Percentiles rank a stretch among this genome's conserved stretches.
Conservation (phyloP, 768 basidiomycete genomes). For the Termitomyces sp. region DNA sequence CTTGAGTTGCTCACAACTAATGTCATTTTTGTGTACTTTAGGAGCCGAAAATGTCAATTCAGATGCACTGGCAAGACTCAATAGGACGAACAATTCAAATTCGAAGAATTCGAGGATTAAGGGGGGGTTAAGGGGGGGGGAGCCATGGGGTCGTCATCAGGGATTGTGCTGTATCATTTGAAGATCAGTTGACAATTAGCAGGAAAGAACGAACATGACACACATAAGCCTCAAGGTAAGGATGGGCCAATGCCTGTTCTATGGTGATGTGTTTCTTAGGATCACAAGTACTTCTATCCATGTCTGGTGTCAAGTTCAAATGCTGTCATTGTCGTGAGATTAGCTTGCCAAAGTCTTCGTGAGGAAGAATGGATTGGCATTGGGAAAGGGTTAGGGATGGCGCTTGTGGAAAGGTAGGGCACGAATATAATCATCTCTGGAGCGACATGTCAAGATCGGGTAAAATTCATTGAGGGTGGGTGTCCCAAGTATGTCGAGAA, state of each 20-base stretch:
- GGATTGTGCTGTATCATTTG: constrained; percentile 70
- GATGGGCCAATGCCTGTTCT: too few species aligned
- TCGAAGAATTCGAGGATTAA: constrained; percentile 97
- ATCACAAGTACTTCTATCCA: constrained; percentile 88
- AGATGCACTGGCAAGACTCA: too few species aligned
- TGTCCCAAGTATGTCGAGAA: constrained; percentile 97
- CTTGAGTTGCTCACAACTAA: too few species aligned
- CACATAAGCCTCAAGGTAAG: too few species aligned
- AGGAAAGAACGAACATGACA: not conserved
- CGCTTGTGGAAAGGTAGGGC: constrained; percentile 91
- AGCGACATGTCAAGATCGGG: constrained; percentile 82
- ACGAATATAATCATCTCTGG: constrained; percentile 93
- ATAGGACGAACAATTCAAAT: constrained; percentile 83
- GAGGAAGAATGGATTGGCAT: too few species aligned
- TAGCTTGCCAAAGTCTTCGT: too few species aligned
- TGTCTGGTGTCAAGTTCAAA: not conserved
- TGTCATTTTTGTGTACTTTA: too few species aligned
- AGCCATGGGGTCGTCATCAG: constrained; percentile 93
- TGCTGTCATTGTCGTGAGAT: not conserved
- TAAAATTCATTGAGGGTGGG: too few species aligned
- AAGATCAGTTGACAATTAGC: not conserved
- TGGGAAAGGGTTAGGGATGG: too few species aligned
- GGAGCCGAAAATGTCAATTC: too few species aligned
- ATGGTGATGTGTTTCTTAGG: constrained; percentile 96
- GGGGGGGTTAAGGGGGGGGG: too few species aligned